Base-by-base conservation (phyloP, 2,329 filamentous ascomycete species). In the Hypocrella siamensis region DNA sequence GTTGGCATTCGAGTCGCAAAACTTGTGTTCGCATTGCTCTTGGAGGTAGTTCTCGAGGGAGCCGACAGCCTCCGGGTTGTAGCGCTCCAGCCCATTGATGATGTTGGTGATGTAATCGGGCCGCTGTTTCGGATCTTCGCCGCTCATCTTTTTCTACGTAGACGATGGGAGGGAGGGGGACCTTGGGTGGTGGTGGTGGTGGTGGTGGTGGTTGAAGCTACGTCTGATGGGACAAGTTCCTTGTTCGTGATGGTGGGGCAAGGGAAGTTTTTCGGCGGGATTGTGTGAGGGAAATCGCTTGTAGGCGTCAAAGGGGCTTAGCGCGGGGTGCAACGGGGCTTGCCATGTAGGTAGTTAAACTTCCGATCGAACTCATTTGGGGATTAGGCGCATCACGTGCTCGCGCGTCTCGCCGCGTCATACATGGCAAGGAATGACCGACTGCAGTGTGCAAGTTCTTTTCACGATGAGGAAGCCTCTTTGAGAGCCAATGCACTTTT, bases 1-100 rank as follows among this genome's bases (percentile, higher is more conserved):
- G 64, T 96, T 98, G 48, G 90, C 85, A 61, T 94, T 96, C 67
- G 79, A 83, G 61, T 98, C 90, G 61, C 84, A 86, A 46, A 80
- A 86, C 62, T 85, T 79, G 58, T 81, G 77, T 61, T 96, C 88
- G 67, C 90, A 98, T 64, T 98, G 90, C 59, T 85, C 77, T 52
- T 72, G 70, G 40, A 98, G 79, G 61, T 98, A 98, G 56, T 83
- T 79, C 69, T 98, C 88, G 58, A 98, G 90, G 43, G 82, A 70
- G 40, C 74, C 73, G 31, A 92, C 93, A 31, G 90, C 93, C 66
- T 98, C 90, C 26, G 90, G 90, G 61, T 98, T 98, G 67, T 98
- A 98, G 52, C 90, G 75, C 61, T 98, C 90, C 42, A 98, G 82
- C 46, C 90, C 88, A 62, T 88, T 93, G 53, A 98, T 84, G 52